Evolutionary conservation across 1,284 basidiomycete genomes (phyloP).

Genomic region (Sanghuangporus sanghuang): DNA sequence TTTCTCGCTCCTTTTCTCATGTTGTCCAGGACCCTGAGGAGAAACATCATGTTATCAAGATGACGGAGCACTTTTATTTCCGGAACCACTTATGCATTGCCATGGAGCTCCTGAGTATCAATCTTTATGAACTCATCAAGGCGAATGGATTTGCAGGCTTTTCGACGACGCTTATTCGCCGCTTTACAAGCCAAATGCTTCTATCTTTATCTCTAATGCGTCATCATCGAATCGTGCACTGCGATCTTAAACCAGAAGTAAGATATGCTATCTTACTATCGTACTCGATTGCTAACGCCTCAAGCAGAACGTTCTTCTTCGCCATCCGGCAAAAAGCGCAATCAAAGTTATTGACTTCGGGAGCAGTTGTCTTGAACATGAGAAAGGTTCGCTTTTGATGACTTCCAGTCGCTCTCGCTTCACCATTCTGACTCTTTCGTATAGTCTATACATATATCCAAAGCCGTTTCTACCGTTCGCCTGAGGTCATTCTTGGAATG

Average conservation of each 20-base stretch:
- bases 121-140: slow-evolving; percentile 98
- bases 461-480: slow-evolving; percentile 95
- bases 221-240: slow-evolving; percentile 98
- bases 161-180: slow-evolving; percentile 88
- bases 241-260: slow-evolving; percentile 97
- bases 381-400: slow-evolving; percentile 73
- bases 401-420: not conserved
- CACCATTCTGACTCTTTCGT: slow-evolving; percentile 11
- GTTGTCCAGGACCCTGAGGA: slow-evolving; percentile 84
- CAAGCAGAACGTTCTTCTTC: slow-evolving; percentile 84
- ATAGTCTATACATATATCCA: slow-evolving; percentile 97
- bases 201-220: slow-evolving; percentile 89
- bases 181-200: slow-evolving; percentile 96
- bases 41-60: slow-evolving; percentile 95
- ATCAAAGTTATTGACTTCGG: slow-evolving; percentile 99
- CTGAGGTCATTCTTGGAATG: slow-evolving; percentile 90
- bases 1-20: not conserved
- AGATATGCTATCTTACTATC: slow-evolving; percentile 20
- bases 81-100: slow-evolving; percentile 97
- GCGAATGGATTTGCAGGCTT: slow-evolving; percentile 98
- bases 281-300: not conserved
- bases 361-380: slow-evolving; percentile 96
- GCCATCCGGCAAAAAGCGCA: slow-evolving; percentile 92
- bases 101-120: slow-evolving; percentile 97
- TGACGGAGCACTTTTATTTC: slow-evolving; percentile 99